Conservation (phyloP, 345 rosid genomes). For the Orychophragmus violaceus region DNA sequence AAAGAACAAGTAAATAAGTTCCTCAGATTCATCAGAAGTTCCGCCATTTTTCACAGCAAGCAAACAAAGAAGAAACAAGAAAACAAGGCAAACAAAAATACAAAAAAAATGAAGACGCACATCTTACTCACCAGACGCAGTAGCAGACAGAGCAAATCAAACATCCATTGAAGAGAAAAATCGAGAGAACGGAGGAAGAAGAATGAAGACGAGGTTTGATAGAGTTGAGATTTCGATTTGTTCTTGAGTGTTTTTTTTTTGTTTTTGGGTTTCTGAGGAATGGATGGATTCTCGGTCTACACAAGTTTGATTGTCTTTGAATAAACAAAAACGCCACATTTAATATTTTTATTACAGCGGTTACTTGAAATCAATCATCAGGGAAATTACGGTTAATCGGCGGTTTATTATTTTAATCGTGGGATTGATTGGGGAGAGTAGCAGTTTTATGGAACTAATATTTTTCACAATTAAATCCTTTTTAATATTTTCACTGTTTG, state of each 20-base stretch:
- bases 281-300: conserved; percentile 18
- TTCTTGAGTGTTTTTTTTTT: conserved; percentile 12
- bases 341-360: conserved; percentile 23
- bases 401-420: conserved; percentile 25
- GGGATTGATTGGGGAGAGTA: conserved; percentile 4
- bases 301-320: not conserved
- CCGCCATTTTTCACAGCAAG: conserved; percentile 23
- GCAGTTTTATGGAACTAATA: not conserved
- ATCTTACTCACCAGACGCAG: conserved; percentile 19
- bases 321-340: conserved; percentile 17
- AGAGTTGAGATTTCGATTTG: conserved; percentile 31
- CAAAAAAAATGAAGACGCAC: not conserved
- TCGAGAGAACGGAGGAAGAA: not conserved
- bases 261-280: conserved; percentile 9
- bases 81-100: not conserved
- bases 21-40: conserved; percentile 21
- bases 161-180: conserved; percentile 33
- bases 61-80: conserved; percentile 26
- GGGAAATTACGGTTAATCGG: not conserved
- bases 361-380: conserved; percentile 16
- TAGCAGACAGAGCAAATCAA: conserved; percentile 31
- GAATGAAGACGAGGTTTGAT: conserved; percentile 10
- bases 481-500: not conserved
- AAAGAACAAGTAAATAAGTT: not conserved
- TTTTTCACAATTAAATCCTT: not conserved